Conservation (phyloP, 805 yeast genomes). For the Pichia paraexigua region DNA sequence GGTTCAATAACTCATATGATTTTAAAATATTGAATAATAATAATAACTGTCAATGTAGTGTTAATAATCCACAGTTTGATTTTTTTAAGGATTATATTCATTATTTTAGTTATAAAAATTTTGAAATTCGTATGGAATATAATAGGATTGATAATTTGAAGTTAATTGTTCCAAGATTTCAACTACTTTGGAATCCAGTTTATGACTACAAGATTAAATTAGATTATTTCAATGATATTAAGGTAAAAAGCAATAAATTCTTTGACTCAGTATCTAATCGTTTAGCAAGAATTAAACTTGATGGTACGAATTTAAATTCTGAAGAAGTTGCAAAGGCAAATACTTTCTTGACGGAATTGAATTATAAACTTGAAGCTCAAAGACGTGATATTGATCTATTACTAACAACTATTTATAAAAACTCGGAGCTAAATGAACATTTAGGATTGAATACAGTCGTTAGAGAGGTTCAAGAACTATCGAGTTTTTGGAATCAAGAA, state of each 20-base stretch:
- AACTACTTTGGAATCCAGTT: slow-evolving; percentile 63
- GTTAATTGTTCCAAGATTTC: slow-evolving; percentile 67
- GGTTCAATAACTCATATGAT: slow-evolving; percentile 30
- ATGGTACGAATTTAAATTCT: slow-evolving; percentile 46
- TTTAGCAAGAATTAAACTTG: slow-evolving; percentile 69
- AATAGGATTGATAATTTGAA: slow-evolving; percentile 70
- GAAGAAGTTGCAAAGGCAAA: slow-evolving; percentile 69
- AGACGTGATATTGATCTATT: slow-evolving; percentile 34
- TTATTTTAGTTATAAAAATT: slow-evolving; percentile 73
- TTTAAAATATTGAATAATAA: slow-evolving; percentile 6
- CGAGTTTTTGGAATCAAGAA: slow-evolving; percentile 81
- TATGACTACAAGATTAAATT: slow-evolving; percentile 61
- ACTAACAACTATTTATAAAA: slow-evolving; percentile 45
- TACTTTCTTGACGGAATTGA: slow-evolving; percentile 49
- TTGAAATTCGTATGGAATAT: slow-evolving; percentile 74
- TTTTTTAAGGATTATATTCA: slow-evolving; percentile 74
- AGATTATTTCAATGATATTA: slow-evolving; percentile 48
- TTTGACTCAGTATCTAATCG: slow-evolving; percentile 68
- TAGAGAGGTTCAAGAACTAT: slow-evolving; percentile 67
- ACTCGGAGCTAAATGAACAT: slow-evolving; percentile 55
- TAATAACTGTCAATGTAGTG: slow-evolving; percentile 42
- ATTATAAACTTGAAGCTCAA: slow-evolving; percentile 45
- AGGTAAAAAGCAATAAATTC: slow-evolving; percentile 46
- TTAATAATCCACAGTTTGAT: slow-evolving; percentile 44
- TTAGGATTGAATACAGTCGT: slow-evolving; percentile 62